Conservation (phyloP, 163 green algal species). For the Scenedesmus sp. region DNA sequence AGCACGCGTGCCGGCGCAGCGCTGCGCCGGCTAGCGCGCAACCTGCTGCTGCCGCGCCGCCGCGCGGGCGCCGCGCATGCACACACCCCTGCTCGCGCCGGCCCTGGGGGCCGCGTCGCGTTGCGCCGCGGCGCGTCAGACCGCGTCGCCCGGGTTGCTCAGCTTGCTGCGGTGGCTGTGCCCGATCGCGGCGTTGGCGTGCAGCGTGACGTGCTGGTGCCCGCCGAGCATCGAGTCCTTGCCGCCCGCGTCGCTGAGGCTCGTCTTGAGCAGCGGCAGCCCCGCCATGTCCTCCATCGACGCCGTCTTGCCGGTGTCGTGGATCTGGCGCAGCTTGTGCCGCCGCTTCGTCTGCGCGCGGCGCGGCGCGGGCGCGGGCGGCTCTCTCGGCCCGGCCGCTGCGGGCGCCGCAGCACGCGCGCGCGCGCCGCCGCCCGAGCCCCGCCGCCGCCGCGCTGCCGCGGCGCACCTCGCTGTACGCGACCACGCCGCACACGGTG, state of each 20-base stretch:
- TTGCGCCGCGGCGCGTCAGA: too few relatives aligned
- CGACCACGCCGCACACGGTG: slow-evolving; percentile 84
- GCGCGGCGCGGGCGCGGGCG: neutral
- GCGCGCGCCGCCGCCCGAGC: neutral
- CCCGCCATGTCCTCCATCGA: neutral
- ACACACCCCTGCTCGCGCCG: too few relatives aligned
- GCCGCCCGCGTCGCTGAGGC: neutral
- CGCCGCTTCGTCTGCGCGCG: slow-evolving; percentile 27
- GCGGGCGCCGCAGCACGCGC: neutral
- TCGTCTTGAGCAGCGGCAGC: neutral
- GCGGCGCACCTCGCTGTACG: slow-evolving; percentile 69
- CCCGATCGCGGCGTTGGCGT: too few relatives aligned
- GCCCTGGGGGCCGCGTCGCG: too few relatives aligned
- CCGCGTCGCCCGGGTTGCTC: too few relatives aligned
- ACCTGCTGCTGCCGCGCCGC: too few relatives aligned
- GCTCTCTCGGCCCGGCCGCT: neutral
- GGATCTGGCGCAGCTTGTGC: slow-evolving; percentile 22
- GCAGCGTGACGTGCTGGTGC: too few relatives aligned
- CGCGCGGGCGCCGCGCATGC: too few relatives aligned
- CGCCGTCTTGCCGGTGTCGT: neutral
- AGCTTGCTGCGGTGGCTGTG: too few relatives aligned
- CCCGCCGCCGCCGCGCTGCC: neutral
- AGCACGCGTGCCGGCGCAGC: too few relatives aligned
- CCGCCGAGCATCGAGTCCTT: slow-evolving; percentile 31
- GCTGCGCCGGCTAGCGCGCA: too few relatives aligned